Evolutionary conservation across 2,329 filamentous ascomycete species (phyloP).

Genomic region (Ceratocystis papillata): DNA sequence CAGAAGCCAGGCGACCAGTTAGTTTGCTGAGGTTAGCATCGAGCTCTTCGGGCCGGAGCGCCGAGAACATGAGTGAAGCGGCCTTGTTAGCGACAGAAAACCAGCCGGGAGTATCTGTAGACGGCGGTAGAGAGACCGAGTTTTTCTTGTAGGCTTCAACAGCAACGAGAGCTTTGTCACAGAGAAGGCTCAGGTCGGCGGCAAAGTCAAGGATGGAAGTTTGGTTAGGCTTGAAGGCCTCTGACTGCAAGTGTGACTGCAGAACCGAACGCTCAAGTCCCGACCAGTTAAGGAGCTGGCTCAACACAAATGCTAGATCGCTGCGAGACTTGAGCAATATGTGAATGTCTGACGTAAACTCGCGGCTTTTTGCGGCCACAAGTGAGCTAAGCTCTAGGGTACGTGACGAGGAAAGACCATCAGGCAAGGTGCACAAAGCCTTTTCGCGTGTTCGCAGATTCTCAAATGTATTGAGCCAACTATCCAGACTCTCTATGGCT

Average conservation of each 20-base stretch:
- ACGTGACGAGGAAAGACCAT: conserved; percentile 38
- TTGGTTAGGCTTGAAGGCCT: conserved; percentile 15
- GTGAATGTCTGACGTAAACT: conserved; percentile 36
- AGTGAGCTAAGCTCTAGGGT: conserved; percentile 31
- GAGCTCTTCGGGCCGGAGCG: conserved; percentile 20
- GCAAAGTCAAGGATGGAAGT: conserved; percentile 38
- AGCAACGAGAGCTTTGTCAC: conserved; percentile 67
- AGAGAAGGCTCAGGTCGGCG: conserved; percentile 49
- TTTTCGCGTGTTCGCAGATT: conserved; percentile 36
- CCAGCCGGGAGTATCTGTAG: conserved; percentile 54
- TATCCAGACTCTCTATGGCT: conserved; percentile 38
- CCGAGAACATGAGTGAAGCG: conserved; percentile 18
- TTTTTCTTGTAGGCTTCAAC: conserved; percentile 59
- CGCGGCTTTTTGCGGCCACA: conserved; percentile 32
- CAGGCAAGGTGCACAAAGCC: conserved; percentile 41
- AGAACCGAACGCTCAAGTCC: conserved; percentile 29
- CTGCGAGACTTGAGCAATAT: conserved; percentile 37
- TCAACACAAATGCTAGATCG: conserved; percentile 52
- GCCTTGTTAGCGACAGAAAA: conserved; percentile 21
- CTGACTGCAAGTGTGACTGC: conserved; percentile 25
- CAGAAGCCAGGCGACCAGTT: conserved; percentile 3
- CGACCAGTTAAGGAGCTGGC: conserved; percentile 58
- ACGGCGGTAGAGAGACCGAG: conserved; percentile 43
- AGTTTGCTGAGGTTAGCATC: conserved; percentile 37
- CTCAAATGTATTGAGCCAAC: conserved; percentile 42